Percentiles rank a stretch among this genome's conserved stretches.
phyloP scores from a whole-genome alignment of 1,284 basidiomycete species.

The Austropuccinia psidii region DNA sequence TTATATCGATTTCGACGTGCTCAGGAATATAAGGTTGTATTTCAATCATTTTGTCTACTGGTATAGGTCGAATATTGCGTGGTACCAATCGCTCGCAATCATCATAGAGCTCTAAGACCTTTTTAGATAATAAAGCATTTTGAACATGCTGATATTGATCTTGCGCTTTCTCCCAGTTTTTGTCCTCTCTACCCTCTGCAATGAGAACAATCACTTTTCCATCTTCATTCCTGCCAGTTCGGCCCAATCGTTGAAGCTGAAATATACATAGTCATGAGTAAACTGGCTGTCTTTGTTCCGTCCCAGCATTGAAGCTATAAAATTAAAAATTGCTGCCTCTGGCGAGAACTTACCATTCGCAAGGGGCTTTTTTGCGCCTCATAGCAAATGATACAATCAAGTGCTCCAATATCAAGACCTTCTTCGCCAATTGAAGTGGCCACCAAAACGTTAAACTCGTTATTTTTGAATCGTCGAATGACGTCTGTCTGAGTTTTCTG shows the following conservation, averaged over 20 bases:
- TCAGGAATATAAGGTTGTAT: slow-evolving; percentile 47
- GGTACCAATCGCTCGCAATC: slow-evolving; percentile 85
- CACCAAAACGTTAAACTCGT: slow-evolving; percentile 84
- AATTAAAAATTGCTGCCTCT: not conserved
- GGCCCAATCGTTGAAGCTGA: slow-evolving; percentile 87
- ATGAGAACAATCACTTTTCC: slow-evolving; percentile 89
- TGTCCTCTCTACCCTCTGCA: slow-evolving; percentile 80
- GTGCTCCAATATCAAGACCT: slow-evolving; percentile 96
- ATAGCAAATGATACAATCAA: slow-evolving; percentile 96
- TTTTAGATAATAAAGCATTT: slow-evolving; percentile 73
- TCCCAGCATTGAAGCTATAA: not conserved
- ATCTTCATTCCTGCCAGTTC: slow-evolving; percentile 86
- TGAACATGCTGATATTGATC: slow-evolving; percentile 83
- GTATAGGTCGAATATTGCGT: slow-evolving; percentile 63
- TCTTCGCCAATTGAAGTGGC: slow-evolving; percentile 98
- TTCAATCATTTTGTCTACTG: slow-evolving; percentile 66
- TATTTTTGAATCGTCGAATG: slow-evolving; percentile 55
- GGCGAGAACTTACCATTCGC: slow-evolving; percentile 64
- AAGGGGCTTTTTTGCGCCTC: slow-evolving; percentile 94
- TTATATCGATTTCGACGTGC: slow-evolving; percentile 38
- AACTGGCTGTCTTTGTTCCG: not conserved
- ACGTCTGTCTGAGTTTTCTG: slow-evolving; percentile 89
- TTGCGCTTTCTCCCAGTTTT: slow-evolving; percentile 83
- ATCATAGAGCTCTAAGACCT: slow-evolving; percentile 78
- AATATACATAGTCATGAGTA: not conserved